Conservation (phyloP, 2,329 filamentous ascomycete genomes). For the Exophiala sp. region DNA sequence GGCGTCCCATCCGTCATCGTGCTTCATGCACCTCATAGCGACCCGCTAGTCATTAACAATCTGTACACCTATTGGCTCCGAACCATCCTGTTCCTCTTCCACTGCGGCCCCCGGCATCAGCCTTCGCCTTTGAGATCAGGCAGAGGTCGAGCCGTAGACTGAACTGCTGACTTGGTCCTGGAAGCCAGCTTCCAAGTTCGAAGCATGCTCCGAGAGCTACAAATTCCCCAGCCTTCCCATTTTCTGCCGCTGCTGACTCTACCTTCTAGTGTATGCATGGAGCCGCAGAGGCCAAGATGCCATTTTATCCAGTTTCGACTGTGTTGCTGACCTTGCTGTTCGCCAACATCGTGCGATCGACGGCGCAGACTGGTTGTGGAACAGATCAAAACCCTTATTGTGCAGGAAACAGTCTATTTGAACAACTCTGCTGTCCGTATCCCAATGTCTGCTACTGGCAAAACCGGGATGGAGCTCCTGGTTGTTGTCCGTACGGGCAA, state of each 20-base stretch:
- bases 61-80: conserved; percentile 15
- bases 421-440: conserved; percentile 26
- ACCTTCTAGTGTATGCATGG: conserved; percentile 4
- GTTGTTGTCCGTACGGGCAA: conserved; percentile 30
- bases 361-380: conserved; percentile 12
- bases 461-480: conserved; percentile 28
- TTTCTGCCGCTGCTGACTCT: conserved; percentile 13
- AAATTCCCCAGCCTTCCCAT: conserved; percentile 25
- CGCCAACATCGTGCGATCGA: neutral
- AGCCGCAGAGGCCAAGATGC: conserved; percentile 6
- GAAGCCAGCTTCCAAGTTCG: conserved; percentile 4
- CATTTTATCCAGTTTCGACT: neutral
- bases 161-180: conserved; percentile 14
- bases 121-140: conserved; percentile 9
- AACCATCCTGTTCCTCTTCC: neutral
- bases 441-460: conserved; percentile 30
- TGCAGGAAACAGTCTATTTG: conserved; percentile 24
- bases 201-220: conserved; percentile 11
- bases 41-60: neutral
- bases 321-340: conserved; percentile 7
- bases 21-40: conserved; percentile 1
- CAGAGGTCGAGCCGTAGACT: conserved; percentile 1
- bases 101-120: conserved; percentile 4
- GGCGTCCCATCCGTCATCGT: conserved; percentile 1
- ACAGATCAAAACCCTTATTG: conserved; percentile 30